Conservation (phyloP, 306 rosid species). For the Urtica urens region DNA sequence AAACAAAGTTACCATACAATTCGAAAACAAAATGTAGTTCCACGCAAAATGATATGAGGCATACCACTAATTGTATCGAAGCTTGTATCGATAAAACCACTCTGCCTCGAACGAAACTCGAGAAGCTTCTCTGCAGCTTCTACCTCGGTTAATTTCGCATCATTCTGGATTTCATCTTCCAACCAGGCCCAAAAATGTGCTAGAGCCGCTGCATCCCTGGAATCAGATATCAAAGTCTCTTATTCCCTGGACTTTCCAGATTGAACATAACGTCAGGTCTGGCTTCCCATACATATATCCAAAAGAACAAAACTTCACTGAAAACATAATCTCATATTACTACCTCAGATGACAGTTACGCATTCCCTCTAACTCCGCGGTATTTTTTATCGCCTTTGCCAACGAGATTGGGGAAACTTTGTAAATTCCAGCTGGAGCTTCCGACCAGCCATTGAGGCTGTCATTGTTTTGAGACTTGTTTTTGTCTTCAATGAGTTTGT, state of each 20-base stretch:
- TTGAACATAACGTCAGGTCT: neutral
- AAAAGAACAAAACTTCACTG: neutral
- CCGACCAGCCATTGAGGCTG: slow-evolving; percentile 30
- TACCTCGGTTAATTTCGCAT: slow-evolving; percentile 55
- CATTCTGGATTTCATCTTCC: slow-evolving; percentile 54
- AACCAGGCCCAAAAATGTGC: slow-evolving; percentile 92
- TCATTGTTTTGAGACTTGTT: slow-evolving; percentile 23
- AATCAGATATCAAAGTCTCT: slow-evolving; percentile 21
- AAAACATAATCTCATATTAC: neutral
- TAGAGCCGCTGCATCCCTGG: slow-evolving; percentile 93
- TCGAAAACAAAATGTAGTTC: too few species aligned
- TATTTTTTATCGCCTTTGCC: slow-evolving; percentile 83
- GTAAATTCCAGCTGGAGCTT: slow-evolving; percentile 35
- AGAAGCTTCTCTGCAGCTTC: slow-evolving; percentile 81
- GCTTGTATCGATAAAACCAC: slow-evolving; percentile 87
- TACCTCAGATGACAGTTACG: slow-evolving; percentile 71
- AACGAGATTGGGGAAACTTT: slow-evolving; percentile 57
- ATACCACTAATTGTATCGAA: slow-evolving; percentile 89
- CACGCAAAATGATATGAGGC: too few species aligned
- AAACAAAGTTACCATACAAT: neutral
- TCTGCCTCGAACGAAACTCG: slow-evolving; percentile 76
- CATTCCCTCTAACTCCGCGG: slow-evolving; percentile 82
- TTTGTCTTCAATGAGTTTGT: slow-evolving; percentile 29
- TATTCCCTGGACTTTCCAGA: neutral
- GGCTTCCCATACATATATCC: neutral